Conservation (phyloP, 108 stramenopile genomes). For the Parietichytrium sp. region DNA sequence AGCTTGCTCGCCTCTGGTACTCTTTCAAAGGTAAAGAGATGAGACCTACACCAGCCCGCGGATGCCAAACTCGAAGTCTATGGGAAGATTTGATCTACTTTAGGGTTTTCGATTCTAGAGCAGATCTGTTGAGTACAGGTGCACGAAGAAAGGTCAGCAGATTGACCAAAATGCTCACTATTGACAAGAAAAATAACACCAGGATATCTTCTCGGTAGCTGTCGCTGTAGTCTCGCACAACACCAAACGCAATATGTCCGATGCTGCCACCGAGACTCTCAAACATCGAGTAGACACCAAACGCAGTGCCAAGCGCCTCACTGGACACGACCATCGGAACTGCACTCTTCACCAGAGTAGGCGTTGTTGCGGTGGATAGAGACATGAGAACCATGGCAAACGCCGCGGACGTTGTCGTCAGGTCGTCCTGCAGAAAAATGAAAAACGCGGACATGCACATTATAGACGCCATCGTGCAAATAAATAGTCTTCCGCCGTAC, state of each 20-base stretch:
- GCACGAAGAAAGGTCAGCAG: neutral
- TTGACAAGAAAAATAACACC: neutral
- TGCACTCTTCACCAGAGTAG: constrained; percentile 26
- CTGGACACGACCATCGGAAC: neutral
- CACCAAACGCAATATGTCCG: neutral
- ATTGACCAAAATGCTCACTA: neutral
- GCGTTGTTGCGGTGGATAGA: constrained; percentile 5
- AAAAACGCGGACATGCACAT: neutral
- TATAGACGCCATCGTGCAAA: neutral
- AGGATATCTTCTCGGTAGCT: neutral
- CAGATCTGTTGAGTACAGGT: neutral
- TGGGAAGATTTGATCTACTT: too few species aligned
- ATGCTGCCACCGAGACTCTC: constrained; percentile 27
- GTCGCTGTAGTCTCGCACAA: neutral
- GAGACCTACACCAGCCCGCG: too few species aligned
- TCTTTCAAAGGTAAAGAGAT: too few species aligned
- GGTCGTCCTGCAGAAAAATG: neutral
- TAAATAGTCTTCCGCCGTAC: neutral
- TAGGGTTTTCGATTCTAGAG: too few species aligned
- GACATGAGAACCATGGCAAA: constrained; percentile 13
- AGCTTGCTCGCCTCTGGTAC: too few species aligned
- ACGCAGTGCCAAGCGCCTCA: constrained; percentile 10
- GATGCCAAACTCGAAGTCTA: too few species aligned
- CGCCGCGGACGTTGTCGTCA: neutral
- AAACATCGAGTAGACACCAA: constrained; percentile 15